A percentile compares a stretch with the other conserved stretches of the same genome.
Conservation (phyloP, 306 rosid genomes). For the Rosa persica region DNA sequence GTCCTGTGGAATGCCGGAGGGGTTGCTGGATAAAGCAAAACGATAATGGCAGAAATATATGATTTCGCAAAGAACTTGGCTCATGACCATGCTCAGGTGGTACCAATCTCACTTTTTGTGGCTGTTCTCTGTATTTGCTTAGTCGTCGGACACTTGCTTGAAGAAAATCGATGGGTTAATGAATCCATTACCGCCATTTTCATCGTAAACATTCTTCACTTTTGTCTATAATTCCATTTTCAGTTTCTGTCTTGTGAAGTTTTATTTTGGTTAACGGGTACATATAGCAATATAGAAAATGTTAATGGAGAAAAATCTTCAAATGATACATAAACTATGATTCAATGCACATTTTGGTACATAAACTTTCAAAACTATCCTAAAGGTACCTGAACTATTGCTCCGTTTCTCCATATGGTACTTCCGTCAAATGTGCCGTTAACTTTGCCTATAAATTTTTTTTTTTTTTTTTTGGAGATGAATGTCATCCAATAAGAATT, state of each 20-base stretch:
- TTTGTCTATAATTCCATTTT: neutral
- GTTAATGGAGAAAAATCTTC: too few relatives aligned
- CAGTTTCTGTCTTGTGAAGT: neutral
- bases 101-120: constrained; percentile 66
- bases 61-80: constrained; percentile 39
- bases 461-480: too few relatives aligned
- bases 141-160: constrained; percentile 72
- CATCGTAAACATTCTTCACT: constrained; percentile 35
- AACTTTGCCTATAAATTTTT: too few relatives aligned
- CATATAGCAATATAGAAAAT: neutral
- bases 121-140: constrained; percentile 78
- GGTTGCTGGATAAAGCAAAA: neutral
- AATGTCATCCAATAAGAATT: too few relatives aligned
- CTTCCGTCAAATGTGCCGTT: too few relatives aligned
- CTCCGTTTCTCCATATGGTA: too few relatives aligned
- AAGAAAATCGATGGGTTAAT: constrained; percentile 77
- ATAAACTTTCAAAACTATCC: too few relatives aligned
- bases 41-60: constrained; percentile 7
- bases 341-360: too few relatives aligned
- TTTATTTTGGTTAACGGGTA: neutral
- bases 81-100: constrained; percentile 54
- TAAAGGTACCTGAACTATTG: too few relatives aligned
- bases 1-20: neutral
- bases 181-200: constrained; percentile 88
- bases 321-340: too few relatives aligned